These are phyloP conservation scores for Apostasia shenzhenica DNA, from an alignment of 106 monocot species.

Conservation along the genomic window DNA sequence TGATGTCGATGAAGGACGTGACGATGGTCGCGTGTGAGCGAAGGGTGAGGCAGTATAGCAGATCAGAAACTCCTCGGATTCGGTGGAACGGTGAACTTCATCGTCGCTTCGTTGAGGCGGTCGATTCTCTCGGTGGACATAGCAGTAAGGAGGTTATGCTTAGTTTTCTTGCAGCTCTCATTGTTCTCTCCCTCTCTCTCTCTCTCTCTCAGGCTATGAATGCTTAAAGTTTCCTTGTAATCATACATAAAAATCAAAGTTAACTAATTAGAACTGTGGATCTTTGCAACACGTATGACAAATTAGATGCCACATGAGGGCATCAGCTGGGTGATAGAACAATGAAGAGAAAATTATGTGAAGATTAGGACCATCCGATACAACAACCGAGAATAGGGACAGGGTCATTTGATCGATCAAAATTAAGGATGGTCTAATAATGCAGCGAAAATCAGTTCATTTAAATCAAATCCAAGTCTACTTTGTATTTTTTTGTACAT, in stretches of 20 bases:
- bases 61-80: slow-evolving; percentile 65
- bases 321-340: too few relatives aligned
- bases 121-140: slow-evolving; percentile 61
- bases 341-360: too few relatives aligned
- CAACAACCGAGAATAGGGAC: too few relatives aligned
- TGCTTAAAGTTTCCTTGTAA: neutral
- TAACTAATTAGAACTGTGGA: neutral
- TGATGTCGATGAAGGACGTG: neutral
- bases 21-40: slow-evolving; percentile 11
- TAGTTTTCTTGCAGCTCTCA: neutral
- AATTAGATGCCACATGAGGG: too few relatives aligned
- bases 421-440: too few relatives aligned
- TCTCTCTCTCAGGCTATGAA: slow-evolving; percentile 5
- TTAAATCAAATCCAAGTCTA: too few relatives aligned
- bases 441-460: too few relatives aligned
- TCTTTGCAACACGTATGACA: too few relatives aligned
- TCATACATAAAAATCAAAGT: neutral
- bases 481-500: too few relatives aligned
- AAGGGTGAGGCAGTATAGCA: slow-evolving; percentile 57
- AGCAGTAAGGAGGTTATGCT: slow-evolving; percentile 34
- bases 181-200: slow-evolving; percentile 15
- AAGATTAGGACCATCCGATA: too few relatives aligned
- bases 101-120: slow-evolving; percentile 46
- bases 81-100: slow-evolving; percentile 89
- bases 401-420: too few relatives aligned